A percentile compares a stretch with the other conserved stretches of the same genome.
phyloP scores from a whole-genome alignment of 345 rosid species.

The Durio zibethinus region DNA sequence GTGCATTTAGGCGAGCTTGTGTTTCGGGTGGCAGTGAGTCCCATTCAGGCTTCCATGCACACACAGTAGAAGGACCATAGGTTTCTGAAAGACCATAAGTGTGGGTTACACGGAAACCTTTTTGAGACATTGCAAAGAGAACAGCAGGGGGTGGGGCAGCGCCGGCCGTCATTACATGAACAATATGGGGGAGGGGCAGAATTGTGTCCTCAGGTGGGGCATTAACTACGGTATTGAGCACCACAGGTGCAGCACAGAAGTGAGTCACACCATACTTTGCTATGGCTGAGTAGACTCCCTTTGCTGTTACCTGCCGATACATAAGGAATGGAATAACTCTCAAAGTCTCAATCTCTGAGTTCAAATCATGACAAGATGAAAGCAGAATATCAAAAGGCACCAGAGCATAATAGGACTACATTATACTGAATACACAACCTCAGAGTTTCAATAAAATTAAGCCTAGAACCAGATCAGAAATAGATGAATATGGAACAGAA shows the following conservation, averaged over 20 bases:
- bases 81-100: conserved; percentile 92
- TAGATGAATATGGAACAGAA: not conserved
- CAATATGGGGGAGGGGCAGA: conserved; percentile 77
- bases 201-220: conserved; percentile 66
- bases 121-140: conserved; percentile 64
- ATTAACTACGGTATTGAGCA: conserved; percentile 75
- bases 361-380: not conserved
- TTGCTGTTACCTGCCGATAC: conserved; percentile 63
- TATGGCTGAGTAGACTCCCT: conserved; percentile 76
- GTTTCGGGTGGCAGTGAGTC: conserved; percentile 61
- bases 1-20: conserved; percentile 83
- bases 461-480: not conserved
- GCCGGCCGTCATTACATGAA: conserved; percentile 86
- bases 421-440: not conserved
- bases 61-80: conserved; percentile 77
- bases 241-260: conserved; percentile 94
- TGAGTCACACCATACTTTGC: conserved; percentile 67
- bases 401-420: not conserved
- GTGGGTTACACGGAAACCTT: conserved; percentile 79
- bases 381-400: not conserved
- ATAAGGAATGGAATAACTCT: not conserved
- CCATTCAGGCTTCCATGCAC: conserved; percentile 96
- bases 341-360: not conserved
- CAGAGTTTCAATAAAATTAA: not conserved
- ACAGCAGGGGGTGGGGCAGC: conserved; percentile 88